Evolutionary conservation across 768 basidiomycete genomes (phyloP).

Genomic region (Termitomyces sp.): DNA sequence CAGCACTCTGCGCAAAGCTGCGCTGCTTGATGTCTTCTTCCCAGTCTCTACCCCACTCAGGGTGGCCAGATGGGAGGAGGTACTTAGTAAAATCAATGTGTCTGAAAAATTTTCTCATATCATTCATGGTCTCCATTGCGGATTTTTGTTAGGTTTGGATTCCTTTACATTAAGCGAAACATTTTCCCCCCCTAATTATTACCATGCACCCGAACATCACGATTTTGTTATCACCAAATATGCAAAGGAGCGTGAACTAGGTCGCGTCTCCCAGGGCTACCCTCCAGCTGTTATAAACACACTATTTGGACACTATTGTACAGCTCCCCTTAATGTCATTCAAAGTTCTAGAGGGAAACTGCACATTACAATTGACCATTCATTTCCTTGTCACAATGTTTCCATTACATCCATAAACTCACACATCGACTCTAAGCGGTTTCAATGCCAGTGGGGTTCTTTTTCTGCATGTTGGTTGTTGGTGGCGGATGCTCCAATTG

Average conservation of each 20-base stretch:
- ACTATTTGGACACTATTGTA: background rate
- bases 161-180: background rate
- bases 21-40: background rate
- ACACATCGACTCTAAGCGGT: background rate
- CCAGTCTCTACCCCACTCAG: background rate
- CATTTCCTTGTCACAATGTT: background rate
- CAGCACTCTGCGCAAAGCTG: background rate
- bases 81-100: background rate
- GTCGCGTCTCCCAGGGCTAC: background rate
- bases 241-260: background rate
- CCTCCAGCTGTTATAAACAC: background rate
- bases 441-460: too few species aligned
- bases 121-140: background rate
- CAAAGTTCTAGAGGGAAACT: background rate
- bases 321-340: background rate
- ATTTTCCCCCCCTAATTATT: background rate
- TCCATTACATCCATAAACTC: background rate
- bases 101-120: background rate
- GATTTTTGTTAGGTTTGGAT: background rate
- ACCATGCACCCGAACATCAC: too few species aligned
- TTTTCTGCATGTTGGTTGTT: background rate
- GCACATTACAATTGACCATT: background rate
- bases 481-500: background rate
- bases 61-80: rapidly evolving
- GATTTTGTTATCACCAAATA: background rate